Evolutionary conservation across 495 filamentous ascomycete species (phyloP).

Genomic region (Letharia columbiana): DNA sequence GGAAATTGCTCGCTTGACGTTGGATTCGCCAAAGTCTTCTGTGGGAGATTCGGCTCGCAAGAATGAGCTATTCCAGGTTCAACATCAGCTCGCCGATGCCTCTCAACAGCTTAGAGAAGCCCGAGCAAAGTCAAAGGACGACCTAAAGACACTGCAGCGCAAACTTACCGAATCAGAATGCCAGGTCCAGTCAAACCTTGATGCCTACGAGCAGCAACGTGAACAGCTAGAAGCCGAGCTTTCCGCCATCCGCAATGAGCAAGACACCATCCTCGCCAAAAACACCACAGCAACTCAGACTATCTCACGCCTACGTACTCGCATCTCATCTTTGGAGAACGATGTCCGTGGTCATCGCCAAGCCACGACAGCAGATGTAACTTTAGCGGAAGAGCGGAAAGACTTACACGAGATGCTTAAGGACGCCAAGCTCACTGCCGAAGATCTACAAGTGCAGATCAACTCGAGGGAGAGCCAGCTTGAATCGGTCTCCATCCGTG

Average conservation of each 20-base stretch:
- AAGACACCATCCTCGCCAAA: conserved; percentile 28
- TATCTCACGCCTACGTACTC: conserved; percentile 28
- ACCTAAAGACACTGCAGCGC: conserved; percentile 33
- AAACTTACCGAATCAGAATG: conserved; percentile 24
- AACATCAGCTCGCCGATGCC: conserved; percentile 53
- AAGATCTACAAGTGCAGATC: conserved; percentile 52
- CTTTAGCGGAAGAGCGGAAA: conserved; percentile 51
- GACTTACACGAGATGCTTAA: conserved; percentile 61
- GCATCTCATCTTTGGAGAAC: conserved; percentile 30
- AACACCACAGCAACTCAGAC: conserved; percentile 27
- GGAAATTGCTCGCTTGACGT: conserved; percentile 41
- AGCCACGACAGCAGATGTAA: conserved; percentile 26
- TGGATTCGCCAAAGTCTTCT: conserved; percentile 40
- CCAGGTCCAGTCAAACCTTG: conserved; percentile 19
- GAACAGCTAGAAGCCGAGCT: conserved; percentile 31
- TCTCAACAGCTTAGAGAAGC: conserved; percentile 52
- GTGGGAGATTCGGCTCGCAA: conserved; percentile 44
- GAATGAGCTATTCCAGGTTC: conserved; percentile 52
- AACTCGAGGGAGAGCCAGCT: conserved; percentile 44
- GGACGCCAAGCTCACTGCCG: conserved; percentile 56
- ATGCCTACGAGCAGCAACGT: conserved; percentile 27
- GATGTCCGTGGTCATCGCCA: conserved; percentile 31
- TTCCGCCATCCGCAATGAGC: conserved; percentile 25
- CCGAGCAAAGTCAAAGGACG: conserved; percentile 40
- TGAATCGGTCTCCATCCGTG: conserved; percentile 29